Evolutionary conservation across 2,329 filamentous ascomycete species (phyloP).

Genomic region (Podosphaera xanthii): DNA sequence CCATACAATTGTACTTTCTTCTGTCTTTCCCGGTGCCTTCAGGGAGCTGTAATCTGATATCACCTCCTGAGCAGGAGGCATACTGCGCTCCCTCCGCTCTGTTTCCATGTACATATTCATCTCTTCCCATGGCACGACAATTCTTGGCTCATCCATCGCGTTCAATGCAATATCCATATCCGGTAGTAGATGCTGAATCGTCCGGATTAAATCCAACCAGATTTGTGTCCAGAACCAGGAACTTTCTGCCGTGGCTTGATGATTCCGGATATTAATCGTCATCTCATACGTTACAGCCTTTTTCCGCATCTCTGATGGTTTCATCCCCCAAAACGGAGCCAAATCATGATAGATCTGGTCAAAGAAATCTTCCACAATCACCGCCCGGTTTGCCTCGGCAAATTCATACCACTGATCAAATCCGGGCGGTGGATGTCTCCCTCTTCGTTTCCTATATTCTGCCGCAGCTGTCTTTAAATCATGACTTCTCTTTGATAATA

Average conservation of each 20-base stretch:
- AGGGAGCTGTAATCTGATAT: slow-evolving; percentile 26
- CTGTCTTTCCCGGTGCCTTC: slow-evolving; percentile 17
- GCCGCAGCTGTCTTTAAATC: slow-evolving; percentile 23
- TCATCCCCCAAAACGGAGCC: slow-evolving; percentile 24
- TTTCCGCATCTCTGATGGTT: slow-evolving; percentile 24
- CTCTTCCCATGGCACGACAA: slow-evolving; percentile 33
- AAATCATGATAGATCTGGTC: slow-evolving; percentile 29
- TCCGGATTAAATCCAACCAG: slow-evolving; percentile 17
- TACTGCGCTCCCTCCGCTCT: slow-evolving; percentile 22
- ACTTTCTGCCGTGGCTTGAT: slow-evolving; percentile 24
- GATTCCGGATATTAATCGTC: slow-evolving; percentile 33
- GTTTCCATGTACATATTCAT: slow-evolving; percentile 26
- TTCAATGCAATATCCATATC: slow-evolving; percentile 46
- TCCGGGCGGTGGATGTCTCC: slow-evolving; percentile 37
- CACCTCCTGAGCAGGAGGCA: slow-evolving; percentile 33
- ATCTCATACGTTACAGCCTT: slow-evolving; percentile 34
- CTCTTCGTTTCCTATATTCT: slow-evolving; percentile 30
- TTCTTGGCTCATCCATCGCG: slow-evolving; percentile 38
- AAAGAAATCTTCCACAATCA: slow-evolving; percentile 38
- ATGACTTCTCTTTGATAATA: slow-evolving; percentile 21
- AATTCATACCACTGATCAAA: slow-evolving; percentile 37
- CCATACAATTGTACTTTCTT: slow-evolving; percentile 3
- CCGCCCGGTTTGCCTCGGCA: slow-evolving; percentile 25
- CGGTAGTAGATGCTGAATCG: slow-evolving; percentile 29
- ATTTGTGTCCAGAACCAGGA: slow-evolving; percentile 22